Conservation (phyloP, 805 yeast species). For the Suhomyces sp. region DNA sequence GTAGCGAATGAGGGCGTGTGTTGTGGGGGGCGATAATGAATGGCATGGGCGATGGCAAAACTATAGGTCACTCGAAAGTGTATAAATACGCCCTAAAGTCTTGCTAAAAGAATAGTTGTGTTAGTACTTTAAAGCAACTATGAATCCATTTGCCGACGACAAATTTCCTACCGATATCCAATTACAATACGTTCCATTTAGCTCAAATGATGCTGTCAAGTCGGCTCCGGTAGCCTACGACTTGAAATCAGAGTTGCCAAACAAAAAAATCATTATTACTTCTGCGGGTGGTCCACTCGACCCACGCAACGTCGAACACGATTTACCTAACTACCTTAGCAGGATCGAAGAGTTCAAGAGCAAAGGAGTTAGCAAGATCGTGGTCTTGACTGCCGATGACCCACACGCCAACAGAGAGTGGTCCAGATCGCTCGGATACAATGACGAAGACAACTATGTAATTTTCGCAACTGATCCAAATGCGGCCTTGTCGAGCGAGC, state of each 20-base stretch:
- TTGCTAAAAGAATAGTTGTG: neutral
- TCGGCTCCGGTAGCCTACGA: constrained; percentile 40
- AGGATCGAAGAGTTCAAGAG: constrained; percentile 11
- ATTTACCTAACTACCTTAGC: constrained; percentile 11
- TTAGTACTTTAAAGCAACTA: neutral
- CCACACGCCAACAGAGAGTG: constrained; percentile 12
- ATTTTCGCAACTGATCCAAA: constrained; percentile 15
- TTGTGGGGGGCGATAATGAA: neutral
- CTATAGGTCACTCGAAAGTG: neutral
- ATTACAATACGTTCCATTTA: constrained; percentile 30
- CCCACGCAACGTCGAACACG: constrained; percentile 8
- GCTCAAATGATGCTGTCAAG: constrained; percentile 32
- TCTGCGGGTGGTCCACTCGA: constrained; percentile 11
- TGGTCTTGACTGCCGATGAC: constrained; percentile 12
- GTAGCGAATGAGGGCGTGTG: neutral
- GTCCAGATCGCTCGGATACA: constrained; percentile 9
- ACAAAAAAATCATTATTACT: constrained; percentile 11
- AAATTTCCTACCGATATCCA: constrained; percentile 23
- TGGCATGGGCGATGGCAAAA: neutral
- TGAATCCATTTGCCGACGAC: constrained; percentile 14
- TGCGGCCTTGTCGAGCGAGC: constrained; percentile 7
- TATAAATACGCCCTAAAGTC: neutral
- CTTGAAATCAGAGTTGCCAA: constrained; percentile 22
- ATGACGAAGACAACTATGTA: constrained; percentile 11
- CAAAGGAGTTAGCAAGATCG: constrained; percentile 13